These are phyloP conservation scores for Grosmannia serpens DNA, from an alignment of 2,329 filamentous ascomycete genomes.

Conservation along the genomic window DNA sequence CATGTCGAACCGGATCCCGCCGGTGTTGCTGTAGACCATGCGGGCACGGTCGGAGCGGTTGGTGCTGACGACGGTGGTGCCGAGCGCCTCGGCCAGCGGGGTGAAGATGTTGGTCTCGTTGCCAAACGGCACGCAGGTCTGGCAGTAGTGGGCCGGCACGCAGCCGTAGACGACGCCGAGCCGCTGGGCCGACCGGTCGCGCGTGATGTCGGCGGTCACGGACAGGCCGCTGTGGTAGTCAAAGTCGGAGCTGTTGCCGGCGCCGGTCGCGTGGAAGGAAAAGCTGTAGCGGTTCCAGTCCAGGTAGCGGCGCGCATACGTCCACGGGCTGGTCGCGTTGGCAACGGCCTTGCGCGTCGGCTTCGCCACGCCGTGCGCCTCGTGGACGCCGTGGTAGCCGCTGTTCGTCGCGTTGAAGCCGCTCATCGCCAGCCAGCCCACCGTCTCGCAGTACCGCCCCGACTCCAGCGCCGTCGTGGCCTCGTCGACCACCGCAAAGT, in stretches of 20 bases:
- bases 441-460: slow-evolving; percentile 55
- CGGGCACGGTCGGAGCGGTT: slow-evolving; percentile 37
- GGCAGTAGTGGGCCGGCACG: slow-evolving; percentile 47
- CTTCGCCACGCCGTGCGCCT: slow-evolving; percentile 25
- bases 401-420: slow-evolving; percentile 39
- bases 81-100: slow-evolving; percentile 37
- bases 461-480: slow-evolving; percentile 50
- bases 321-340: slow-evolving; percentile 25
- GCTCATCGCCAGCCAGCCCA: slow-evolving; percentile 55
- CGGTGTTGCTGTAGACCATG: slow-evolving; percentile 49
- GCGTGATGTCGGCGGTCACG: slow-evolving; percentile 20
- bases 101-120: slow-evolving; percentile 42
- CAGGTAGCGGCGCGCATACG: slow-evolving; percentile 50
- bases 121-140: slow-evolving; percentile 41
- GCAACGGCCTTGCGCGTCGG: slow-evolving; percentile 27
- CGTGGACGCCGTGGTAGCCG: slow-evolving; percentile 23
- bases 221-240: slow-evolving; percentile 12
- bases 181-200: slow-evolving; percentile 38
- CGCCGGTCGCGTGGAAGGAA: slow-evolving; percentile 45
- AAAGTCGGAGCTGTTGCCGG: slow-evolving; percentile 17
- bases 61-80: slow-evolving; percentile 39
- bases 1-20: slow-evolving; percentile 49
- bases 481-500: slow-evolving; percentile 53
- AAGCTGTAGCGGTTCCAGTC: slow-evolving; percentile 60
- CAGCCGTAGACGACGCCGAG: slow-evolving; percentile 48